These are phyloP conservation scores for Strigomonas culicis DNA, from an alignment of 208 protist species.

Conservation along the genomic window DNA sequence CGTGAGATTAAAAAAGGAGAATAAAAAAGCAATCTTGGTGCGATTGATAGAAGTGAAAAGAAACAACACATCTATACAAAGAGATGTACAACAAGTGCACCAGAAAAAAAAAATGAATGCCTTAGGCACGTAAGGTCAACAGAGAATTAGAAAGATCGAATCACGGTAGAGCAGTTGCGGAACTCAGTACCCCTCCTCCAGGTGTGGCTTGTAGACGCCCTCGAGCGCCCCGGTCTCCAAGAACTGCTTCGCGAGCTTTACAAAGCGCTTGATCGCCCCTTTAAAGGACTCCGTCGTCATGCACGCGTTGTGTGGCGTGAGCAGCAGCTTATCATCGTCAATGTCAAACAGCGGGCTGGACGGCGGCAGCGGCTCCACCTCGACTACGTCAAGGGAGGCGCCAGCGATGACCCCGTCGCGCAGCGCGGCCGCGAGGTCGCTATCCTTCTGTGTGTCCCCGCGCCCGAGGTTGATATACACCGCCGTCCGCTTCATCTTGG, in stretches of 20 bases:
- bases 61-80: background rate
- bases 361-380: constrained; percentile 57
- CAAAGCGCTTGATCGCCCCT: constrained; percentile 26
- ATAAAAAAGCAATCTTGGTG: background rate
- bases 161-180: background rate
- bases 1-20: background rate
- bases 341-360: constrained; percentile 49
- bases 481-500: constrained; percentile 56
- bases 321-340: constrained; percentile 47
- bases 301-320: constrained; percentile 65
- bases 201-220: constrained; percentile 24
- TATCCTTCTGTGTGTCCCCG: constrained; percentile 52
- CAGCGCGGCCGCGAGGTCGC: constrained; percentile 46
- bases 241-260: constrained; percentile 25
- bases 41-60: background rate
- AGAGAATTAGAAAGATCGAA: background rate
- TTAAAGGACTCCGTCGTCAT: constrained; percentile 30
- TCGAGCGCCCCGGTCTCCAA: constrained; percentile 24
- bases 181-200: constrained; percentile 25
- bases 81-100: background rate
- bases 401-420: constrained; percentile 37
- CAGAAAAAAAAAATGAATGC: no score
- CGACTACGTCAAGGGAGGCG: constrained; percentile 74
- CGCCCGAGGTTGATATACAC: constrained; percentile 79
- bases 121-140: no score